These are phyloP conservation scores for Chlamydomonas sp. DNA, from an alignment of 139 green algal species.

Conservation along the genomic window DNA sequence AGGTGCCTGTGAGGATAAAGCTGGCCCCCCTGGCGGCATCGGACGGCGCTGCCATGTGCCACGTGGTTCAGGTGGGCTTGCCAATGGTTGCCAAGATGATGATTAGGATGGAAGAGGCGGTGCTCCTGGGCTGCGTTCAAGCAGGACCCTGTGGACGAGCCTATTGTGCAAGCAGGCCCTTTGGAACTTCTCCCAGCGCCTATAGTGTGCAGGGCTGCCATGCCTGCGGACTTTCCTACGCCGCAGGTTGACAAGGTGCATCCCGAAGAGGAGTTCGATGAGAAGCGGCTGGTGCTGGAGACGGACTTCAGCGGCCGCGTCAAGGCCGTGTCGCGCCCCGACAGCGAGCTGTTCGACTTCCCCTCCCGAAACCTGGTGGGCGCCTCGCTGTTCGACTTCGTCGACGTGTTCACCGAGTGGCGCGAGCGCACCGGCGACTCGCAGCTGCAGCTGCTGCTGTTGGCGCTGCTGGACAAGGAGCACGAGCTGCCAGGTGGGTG, in stretches of 20 bases:
- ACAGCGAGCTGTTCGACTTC: constrained; percentile 11
- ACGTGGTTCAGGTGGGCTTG: too few relatives aligned
- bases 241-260: background rate
- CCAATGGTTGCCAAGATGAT: too few relatives aligned
- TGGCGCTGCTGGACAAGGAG: constrained; percentile 49
- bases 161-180: background rate
- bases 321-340: background rate
- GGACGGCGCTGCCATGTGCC: too few relatives aligned
- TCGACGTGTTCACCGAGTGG: constrained; percentile 45
- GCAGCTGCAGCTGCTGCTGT: constrained; percentile 41
- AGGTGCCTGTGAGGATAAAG: constrained; percentile 39
- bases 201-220: too few relatives aligned
- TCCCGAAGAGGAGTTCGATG: background rate
- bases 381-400: constrained; percentile 10
- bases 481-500: constrained; percentile 40
- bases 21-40: background rate
- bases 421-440: constrained; percentile 2
- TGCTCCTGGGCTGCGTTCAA: background rate
- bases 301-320: constrained; percentile 8
- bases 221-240: background rate
- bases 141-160: background rate
- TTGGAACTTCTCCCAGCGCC: too few relatives aligned
- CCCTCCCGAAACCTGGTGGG: background rate
- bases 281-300: constrained; percentile 13
- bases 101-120: too few relatives aligned